A percentile compares a stretch with the other conserved stretches of the same genome.
These are phyloP conservation scores for Escovopsis weberi DNA, from an alignment of 2,329 filamentous ascomycete species.

Conservation along the genomic window DNA sequence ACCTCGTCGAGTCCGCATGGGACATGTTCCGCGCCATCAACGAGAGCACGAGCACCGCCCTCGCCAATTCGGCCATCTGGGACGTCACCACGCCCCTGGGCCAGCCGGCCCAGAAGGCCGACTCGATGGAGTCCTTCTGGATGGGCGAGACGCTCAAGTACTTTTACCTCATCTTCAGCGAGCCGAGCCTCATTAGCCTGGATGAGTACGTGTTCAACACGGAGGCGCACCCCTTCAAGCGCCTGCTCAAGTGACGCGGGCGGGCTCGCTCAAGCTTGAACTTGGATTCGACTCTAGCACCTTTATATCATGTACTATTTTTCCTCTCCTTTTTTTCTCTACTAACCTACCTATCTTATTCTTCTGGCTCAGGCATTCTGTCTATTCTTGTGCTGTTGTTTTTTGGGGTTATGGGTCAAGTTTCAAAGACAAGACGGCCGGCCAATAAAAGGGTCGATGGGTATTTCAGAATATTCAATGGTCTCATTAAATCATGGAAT, in stretches of 20 bases:
- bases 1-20: constrained; percentile 36
- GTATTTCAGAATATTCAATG: no score
- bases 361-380: neutral
- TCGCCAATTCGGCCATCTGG: constrained; percentile 34
- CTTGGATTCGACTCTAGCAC: neutral
- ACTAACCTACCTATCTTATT: no score
- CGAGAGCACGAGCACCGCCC: constrained; percentile 29
- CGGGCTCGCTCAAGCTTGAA: neutral
- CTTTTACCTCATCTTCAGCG: constrained; percentile 58
- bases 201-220: constrained; percentile 54
- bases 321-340: no score
- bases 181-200: constrained; percentile 45
- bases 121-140: constrained; percentile 60
- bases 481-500: no score
- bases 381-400: constrained; percentile 9
- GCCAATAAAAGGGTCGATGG: no score
- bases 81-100: constrained; percentile 18
- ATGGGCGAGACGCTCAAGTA: constrained; percentile 63
- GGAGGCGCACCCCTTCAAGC: constrained; percentile 32
- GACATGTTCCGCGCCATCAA: constrained; percentile 36
- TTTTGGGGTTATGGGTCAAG: no score
- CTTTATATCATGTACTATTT: constrained; percentile 14
- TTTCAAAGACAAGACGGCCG: no score
- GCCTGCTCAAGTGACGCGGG: constrained; percentile 35
- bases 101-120: constrained; percentile 24